Evolutionary conservation across 441 rosid species (phyloP), one percentile per base, ranked within the genome.

Genomic region (Viola pubescens): DNA sequence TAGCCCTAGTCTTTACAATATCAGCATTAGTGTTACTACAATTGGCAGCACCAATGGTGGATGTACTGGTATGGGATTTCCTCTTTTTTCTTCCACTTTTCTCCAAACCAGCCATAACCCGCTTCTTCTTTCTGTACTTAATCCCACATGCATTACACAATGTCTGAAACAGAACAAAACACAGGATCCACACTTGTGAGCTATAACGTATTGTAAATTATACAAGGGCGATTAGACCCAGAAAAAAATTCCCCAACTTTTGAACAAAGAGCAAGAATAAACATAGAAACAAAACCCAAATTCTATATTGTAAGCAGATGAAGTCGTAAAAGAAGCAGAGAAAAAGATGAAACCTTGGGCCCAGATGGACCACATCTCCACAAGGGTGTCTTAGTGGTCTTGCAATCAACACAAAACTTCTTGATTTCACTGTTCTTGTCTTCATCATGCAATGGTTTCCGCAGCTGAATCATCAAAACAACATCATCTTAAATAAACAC

Each of bases 361-460:
- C 97, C 98, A 62, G 86, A 73, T 46, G 95, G 98, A 37, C 98
- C 98, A 66, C 82, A 81, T 79, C 98, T 80, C 98, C 97, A 92
- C 72, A 87, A 74, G 37, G 98, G 97, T 12, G 95, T 92, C 72
- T 71, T 84, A 5, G 90, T 85, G 58, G 95, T 84, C 49, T 80
- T 84, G 74, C 98, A 92, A 54, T 82, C 88, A 48, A 75, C 59
- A 56, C 96, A 89, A 16, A 43, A 66, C 79, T 77, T 89, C 54
- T 67, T 68, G 39, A 11, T 60, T 74, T 66, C 82, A 52, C 39
- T 11, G 12, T 5, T 26, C 34, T 26, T 26, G 34, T 26, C 34
- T 26, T 26, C 34, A 26, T 26, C 34, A 26, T 26, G 34, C 34
- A 26, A 26, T 26, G 34, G 3, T 26, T 26, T 26, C 34, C 3